phyloP scores from a whole-genome alignment of 306 rosid genomes.

The Cajanus cajan region DNA sequence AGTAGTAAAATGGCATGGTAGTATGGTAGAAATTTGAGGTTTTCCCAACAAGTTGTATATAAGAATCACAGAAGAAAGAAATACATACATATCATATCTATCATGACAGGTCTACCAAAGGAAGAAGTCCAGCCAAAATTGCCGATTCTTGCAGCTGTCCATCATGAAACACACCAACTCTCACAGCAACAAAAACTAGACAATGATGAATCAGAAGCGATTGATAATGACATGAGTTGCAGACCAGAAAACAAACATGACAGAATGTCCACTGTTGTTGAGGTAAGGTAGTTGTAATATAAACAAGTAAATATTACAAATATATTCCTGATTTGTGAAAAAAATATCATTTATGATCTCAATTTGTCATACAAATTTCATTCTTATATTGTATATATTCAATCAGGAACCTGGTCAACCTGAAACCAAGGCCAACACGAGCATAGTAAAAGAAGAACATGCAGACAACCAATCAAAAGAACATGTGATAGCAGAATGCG shows the following conservation, averaged over 20 bases:
- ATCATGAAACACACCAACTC: not conserved
- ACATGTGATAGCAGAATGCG: not conserved
- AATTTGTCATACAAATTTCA: not conserved
- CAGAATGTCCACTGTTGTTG: not conserved
- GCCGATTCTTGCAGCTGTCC: not conserved
- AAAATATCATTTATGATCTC: not conserved
- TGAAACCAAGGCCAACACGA: not conserved
- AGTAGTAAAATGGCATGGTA: not conserved
- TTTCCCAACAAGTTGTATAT: not conserved
- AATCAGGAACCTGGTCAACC: not conserved
- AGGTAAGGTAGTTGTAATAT: not conserved
- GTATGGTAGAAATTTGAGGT: not conserved
- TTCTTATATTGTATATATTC: not conserved
- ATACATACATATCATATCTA: not conserved
- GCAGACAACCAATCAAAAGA: not conserved
- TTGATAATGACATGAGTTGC: not conserved
- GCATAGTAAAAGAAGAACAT: not conserved
- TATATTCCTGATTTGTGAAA: no score
- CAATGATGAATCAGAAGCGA: not conserved
- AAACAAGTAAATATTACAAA: not conserved
- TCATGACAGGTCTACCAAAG: not conserved
- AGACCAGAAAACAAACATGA: not conserved
- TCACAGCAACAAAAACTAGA: not conserved
- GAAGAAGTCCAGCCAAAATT: not conserved
- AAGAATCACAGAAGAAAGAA: not conserved